Conservation (phyloP, 1,284 basidiomycete genomes). For the Naganishia liquefaciens region DNA sequence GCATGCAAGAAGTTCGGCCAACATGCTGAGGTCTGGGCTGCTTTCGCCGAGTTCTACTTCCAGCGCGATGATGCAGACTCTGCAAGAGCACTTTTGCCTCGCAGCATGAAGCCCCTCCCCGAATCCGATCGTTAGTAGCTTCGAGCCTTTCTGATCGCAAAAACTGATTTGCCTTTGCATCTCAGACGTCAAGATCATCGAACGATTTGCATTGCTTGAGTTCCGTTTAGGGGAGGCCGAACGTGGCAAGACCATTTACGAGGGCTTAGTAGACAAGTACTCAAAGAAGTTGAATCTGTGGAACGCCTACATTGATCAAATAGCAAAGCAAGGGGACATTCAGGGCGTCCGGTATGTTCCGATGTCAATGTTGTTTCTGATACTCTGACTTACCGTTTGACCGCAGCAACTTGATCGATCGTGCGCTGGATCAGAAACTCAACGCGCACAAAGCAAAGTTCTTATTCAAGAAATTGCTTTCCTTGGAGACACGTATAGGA, state of each 20-base stretch:
- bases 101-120: slow-evolving; percentile 87
- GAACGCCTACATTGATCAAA: slow-evolving; percentile 97
- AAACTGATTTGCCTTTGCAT: neutral
- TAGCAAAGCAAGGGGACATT: slow-evolving; percentile 74
- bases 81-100: slow-evolving; percentile 81
- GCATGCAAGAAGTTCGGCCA: slow-evolving; percentile 90
- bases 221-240: slow-evolving; percentile 93
- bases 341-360: slow-evolving; percentile 66
- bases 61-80: slow-evolving; percentile 71
- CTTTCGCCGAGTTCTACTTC: slow-evolving; percentile 75
- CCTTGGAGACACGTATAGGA: slow-evolving; percentile 80
- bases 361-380: slow-evolving; percentile 15
- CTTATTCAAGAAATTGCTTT: slow-evolving; percentile 97
- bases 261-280: slow-evolving; percentile 92
- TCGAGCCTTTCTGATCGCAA: neutral
- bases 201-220: slow-evolving; percentile 90
- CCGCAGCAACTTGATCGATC: slow-evolving; percentile 75
- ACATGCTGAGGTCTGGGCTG: slow-evolving; percentile 88
- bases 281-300: slow-evolving; percentile 93
- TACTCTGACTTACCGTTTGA: slow-evolving; percentile 23
- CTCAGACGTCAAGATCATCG: slow-evolving; percentile 88
- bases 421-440: slow-evolving; percentile 78
- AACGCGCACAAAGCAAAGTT: slow-evolving; percentile 94
- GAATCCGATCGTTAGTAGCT: slow-evolving; percentile 80
- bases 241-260: slow-evolving; percentile 92